Evolutionary conservation across 768 basidiomycete species (phyloP), one percentile per base, ranked within the genome.

Genomic region (Naganishia onofrii): DNA sequence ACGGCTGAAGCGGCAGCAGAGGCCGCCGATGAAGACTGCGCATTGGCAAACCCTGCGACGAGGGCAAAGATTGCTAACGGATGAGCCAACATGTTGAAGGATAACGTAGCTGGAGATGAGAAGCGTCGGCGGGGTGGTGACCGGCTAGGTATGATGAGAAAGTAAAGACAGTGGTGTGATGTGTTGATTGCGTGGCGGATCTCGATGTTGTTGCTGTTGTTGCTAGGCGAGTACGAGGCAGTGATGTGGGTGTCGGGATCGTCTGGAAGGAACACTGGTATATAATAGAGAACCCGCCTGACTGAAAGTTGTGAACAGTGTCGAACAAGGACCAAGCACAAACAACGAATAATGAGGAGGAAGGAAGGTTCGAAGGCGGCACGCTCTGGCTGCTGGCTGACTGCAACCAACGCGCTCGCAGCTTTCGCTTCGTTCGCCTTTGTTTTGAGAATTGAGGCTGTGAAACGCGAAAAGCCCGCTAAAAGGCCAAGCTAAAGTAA

Each of bases 111-210:
- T 9, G 38, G 17, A 28, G 42, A 42, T 21, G 60, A 42, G 21
- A 44, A 36, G 36, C 5, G 36, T 36, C 9, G 28, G 42, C 28
- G 12, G 28, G 29, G n/a, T 34, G 57, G 29, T 17, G 42, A 29
- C 19, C 36, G 60, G 60, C 60, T 36, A 63, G 60, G 23, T 46
- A 42, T 23, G 60, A 36, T 26, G 38, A 51, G 34, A 38, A 38
- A n/a, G 57, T 58, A 58, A 58, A 38, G 57, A 58, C 57, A 58
- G 57, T 58, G 57, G 55, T 23, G 57, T 58, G 57, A 58, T 58
- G 34, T 21, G 21, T 38, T 58, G 34, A 1, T 58, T 28, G n/a
- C 32, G 57, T 58, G 29, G 57, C n/a, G 8, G 57, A 23, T 4
- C 19, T 28, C 57, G 32, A 58, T 34, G 57, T 19, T 12, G 21